Percentiles rank a stretch among this genome's conserved stretches.
phyloP scores from a whole-genome alignment of 2,329 filamentous ascomycete genomes.

The Nectriaceae sp. region DNA sequence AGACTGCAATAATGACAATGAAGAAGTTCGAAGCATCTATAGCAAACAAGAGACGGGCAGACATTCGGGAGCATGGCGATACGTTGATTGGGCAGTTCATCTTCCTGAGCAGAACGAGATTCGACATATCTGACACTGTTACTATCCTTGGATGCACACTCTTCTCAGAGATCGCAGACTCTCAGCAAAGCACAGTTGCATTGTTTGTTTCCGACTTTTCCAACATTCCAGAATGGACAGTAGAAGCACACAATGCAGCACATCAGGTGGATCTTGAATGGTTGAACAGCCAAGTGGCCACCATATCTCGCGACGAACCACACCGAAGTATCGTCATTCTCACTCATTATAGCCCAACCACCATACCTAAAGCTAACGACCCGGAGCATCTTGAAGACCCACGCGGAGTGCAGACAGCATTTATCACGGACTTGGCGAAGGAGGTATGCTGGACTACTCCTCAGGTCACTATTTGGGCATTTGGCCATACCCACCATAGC shows the following conservation, averaged over 20 bases:
- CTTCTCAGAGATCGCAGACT: conserved; percentile 46
- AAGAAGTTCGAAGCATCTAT: conserved; percentile 33
- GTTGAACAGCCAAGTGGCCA: conserved; percentile 40
- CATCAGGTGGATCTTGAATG: conserved; percentile 44
- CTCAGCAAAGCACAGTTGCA: conserved; percentile 37
- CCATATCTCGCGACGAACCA: conserved; percentile 25
- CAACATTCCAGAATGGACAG: conserved; percentile 42
- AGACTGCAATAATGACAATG: conserved; percentile 31
- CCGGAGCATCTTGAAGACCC: conserved; percentile 33
- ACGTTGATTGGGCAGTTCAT: conserved; percentile 39
- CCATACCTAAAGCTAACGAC: conserved; percentile 34
- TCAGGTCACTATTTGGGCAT: conserved; percentile 46
- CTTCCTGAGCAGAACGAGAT: conserved; percentile 37
- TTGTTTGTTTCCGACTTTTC: conserved; percentile 54
- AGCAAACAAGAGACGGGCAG: not conserved
- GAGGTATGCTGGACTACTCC: conserved; percentile 37
- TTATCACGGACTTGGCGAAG: conserved; percentile 40
- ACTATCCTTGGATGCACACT: conserved; percentile 43
- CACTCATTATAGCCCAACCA: conserved; percentile 46
- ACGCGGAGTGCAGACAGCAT: conserved; percentile 28
- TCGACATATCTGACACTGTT: conserved; percentile 22
- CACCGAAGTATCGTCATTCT: conserved; percentile 36
- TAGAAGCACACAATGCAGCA: conserved; percentile 37
- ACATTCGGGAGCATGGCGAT: conserved; percentile 11
- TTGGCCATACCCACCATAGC: conserved; percentile 52